These are phyloP conservation scores for Fusarium devonianum DNA, from an alignment of 2,329 filamentous ascomycete genomes.

Conservation along the genomic window DNA sequence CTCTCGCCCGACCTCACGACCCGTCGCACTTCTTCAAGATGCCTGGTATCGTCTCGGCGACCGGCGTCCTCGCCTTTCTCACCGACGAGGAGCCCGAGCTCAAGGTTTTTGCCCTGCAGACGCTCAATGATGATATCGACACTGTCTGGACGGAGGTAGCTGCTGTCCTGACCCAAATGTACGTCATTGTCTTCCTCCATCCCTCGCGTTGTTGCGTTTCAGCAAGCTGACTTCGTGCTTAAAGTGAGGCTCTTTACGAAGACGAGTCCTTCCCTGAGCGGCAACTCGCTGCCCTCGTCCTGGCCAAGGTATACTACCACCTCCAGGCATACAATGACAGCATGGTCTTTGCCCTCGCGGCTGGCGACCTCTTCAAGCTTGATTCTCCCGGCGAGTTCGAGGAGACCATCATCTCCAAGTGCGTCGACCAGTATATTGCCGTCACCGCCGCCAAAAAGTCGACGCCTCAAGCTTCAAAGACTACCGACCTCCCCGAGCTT, in stretches of 20 bases:
- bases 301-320: constrained; percentile 98
- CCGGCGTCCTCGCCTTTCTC: constrained; percentile 92
- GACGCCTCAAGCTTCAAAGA: constrained; percentile 52
- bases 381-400: constrained; percentile 94
- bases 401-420: constrained; percentile 98
- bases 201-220: not conserved
- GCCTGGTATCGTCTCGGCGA: constrained; percentile 93
- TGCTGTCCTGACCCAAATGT: constrained; percentile 92
- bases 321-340: constrained; percentile 99
- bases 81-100: constrained; percentile 94
- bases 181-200: constrained; percentile 40
- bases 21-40: constrained; percentile 58
- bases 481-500: constrained; percentile 68
- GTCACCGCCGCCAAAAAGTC: constrained; percentile 64
- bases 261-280: constrained; percentile 94
- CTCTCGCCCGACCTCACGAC: constrained; percentile 29
- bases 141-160: constrained; percentile 98
- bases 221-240: constrained; percentile 19
- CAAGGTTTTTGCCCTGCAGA: constrained; percentile 93
- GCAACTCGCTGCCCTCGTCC: constrained; percentile 90
- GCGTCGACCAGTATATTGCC: constrained; percentile 95
- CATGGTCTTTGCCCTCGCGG: constrained; percentile 96
- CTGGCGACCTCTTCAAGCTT: constrained; percentile 93
- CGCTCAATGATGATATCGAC: constrained; percentile 95
- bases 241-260: constrained; percentile 95